Base-by-base conservation (phyloP, 805 yeast species). In the Zygosaccharomyces gambellarensis region DNA sequence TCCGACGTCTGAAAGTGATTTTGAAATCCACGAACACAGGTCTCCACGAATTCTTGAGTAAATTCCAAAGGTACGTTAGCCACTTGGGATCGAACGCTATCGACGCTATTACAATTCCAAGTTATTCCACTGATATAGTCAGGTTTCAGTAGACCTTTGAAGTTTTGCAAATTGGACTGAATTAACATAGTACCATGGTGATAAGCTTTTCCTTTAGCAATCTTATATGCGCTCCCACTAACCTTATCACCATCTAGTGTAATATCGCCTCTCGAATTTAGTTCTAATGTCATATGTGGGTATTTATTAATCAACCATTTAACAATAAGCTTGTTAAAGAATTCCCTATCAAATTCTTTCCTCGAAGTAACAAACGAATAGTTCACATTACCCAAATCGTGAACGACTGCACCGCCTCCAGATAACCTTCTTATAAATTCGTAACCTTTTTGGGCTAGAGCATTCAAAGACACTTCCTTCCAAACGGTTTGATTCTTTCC, bases 321-420 rank as follows among this genome's bases (percentile, higher is more conserved):
- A 1, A 75, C 74, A 2, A 89, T 72, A 44, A 76, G 52, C 10
- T 72, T 55, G 50, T 80, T 77, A 70, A 83, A 80, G 55, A 73
- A 70, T 46, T 73, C 71, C 55, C 95, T 62, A 69, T 78, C 73
- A 62, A 94, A 94, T 2, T 75, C 76, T 10, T 74, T 76, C 52
- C 87, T 77, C 3, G 87, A 74, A 8, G 87, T 81, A 72, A 92
- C 81, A 59, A 79, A 89, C 4, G 95, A 83, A 67, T 84, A 94
- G 62, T 94, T 94, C 17, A 84, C 81, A 60, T 94, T 94, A 0
- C 97, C 96, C 4, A 74, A 55, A 66, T 92, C 99, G 64, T 94
- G 99, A 9, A 90, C 96, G 0, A 94, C 99, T 0, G 97, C 82
- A 0, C 99, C 99, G 1, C 99, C 99, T 0, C 99, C 99, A 7